Conservation (phyloP, 2,329 filamentous ascomycete species). For the Botrytis elliptica region DNA sequence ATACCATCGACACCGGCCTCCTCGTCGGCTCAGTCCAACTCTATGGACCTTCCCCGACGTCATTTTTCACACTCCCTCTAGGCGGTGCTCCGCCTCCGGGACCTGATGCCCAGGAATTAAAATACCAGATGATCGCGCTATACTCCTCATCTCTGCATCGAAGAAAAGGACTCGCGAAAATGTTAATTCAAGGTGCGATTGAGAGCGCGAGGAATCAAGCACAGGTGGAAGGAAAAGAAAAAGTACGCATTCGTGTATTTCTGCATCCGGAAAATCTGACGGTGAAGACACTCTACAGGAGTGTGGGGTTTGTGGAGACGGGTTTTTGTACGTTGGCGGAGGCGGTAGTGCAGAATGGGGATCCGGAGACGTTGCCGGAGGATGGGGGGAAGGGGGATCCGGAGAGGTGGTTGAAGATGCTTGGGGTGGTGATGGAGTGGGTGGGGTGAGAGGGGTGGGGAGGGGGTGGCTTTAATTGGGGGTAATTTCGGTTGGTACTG, state of each 20-base stretch:
- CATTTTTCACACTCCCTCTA: background rate
- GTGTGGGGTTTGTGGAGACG: background rate
- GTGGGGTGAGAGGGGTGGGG: too few species aligned
- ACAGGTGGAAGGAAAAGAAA: background rate
- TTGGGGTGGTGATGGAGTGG: background rate
- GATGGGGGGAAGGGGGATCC: background rate
- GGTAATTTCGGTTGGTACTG: too few species aligned
- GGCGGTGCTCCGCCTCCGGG: background rate
- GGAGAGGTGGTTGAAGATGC: background rate
- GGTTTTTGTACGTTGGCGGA: background rate
- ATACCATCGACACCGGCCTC: background rate
- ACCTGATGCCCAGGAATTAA: background rate
- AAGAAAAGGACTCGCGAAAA: background rate
- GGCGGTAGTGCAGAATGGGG: background rate
- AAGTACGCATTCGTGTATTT: background rate
- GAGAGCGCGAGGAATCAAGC: background rate
- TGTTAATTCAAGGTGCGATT: background rate
- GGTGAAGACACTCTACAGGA: background rate
- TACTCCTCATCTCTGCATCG: background rate
- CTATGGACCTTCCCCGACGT: background rate
- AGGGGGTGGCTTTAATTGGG: too few species aligned
- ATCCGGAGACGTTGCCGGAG: background rate
- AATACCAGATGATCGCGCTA: background rate
- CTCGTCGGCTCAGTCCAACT: background rate
- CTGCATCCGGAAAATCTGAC: background rate